Conservation (phyloP, 2,329 filamentous ascomycete species). For the Fusarium dlaminii region DNA sequence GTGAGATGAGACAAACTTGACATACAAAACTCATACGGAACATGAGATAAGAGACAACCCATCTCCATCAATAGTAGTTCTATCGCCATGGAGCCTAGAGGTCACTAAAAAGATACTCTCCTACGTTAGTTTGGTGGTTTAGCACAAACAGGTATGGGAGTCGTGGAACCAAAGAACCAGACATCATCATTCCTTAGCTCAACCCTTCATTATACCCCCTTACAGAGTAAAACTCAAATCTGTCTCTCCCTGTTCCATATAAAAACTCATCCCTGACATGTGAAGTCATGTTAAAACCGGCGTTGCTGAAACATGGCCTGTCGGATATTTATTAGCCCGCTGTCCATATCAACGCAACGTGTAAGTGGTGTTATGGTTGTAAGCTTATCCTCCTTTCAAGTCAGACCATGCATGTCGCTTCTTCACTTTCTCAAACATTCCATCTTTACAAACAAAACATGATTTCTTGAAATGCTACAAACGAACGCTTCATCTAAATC, state of each 20-base stretch:
- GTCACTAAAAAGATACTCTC: neutral
- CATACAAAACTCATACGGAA: neutral
- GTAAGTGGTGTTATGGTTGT: conserved; percentile 1
- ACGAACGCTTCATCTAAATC: conserved; percentile 22
- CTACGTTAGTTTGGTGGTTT: neutral
- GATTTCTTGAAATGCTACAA: conserved; percentile 12
- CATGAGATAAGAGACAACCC: neutral
- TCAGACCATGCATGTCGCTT: conserved; percentile 1
- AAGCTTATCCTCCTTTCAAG: conserved; percentile 12
- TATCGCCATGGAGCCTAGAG: neutral
- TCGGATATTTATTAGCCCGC: conserved; percentile 29
- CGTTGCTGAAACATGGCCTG: conserved; percentile 10
- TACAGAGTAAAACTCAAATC: neutral
- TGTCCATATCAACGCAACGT: conserved; percentile 3
- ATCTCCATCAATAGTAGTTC: neutral
- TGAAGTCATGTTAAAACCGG: neutral
- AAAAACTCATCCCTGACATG: neutral
- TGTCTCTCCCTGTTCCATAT: neutral
- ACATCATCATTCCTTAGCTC: neutral
- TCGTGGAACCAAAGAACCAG: neutral
- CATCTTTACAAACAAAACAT: neutral
- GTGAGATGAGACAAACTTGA: neutral
- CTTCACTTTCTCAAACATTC: neutral
- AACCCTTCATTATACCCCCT: neutral
- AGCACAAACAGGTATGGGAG: neutral